Conservation (phyloP, 1,284 basidiomycete genomes). For the Xerocomus minutiporus region DNA sequence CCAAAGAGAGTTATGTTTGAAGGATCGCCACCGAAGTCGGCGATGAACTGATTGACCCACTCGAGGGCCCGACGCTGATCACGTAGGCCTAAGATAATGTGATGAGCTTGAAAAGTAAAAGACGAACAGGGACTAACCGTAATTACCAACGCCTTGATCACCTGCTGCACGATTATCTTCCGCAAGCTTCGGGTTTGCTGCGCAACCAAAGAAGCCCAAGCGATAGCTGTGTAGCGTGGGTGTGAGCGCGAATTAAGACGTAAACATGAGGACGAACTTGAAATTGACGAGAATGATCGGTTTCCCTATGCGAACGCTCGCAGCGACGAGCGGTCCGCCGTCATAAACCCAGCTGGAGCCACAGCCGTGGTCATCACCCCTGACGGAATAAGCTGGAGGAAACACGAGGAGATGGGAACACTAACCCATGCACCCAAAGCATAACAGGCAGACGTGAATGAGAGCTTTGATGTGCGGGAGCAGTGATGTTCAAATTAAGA, state of each 20-base stretch:
- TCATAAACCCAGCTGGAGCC: slow-evolving; percentile 75
- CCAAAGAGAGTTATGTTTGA: slow-evolving; percentile 69
- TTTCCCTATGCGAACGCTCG: slow-evolving; percentile 55
- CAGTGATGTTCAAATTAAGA: slow-evolving; percentile 72
- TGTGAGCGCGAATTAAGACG: slow-evolving; percentile 17
- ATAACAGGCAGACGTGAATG: slow-evolving; percentile 63
- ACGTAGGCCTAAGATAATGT: slow-evolving; percentile 46
- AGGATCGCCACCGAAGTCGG: slow-evolving; percentile 69
- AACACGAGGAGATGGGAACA: slow-evolving; percentile 11
- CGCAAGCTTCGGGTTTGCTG: slow-evolving; percentile 55
- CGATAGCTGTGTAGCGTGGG: slow-evolving; percentile 50
- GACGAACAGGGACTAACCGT: slow-evolving; percentile 42
- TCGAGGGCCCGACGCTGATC: slow-evolving; percentile 68
- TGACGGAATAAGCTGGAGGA: slow-evolving; percentile 29
- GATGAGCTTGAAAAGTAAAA: slow-evolving; percentile 2
- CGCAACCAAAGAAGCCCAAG: slow-evolving; percentile 70
- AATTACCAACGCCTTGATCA: slow-evolving; percentile 72
- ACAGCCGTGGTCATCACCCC: slow-evolving; percentile 64
- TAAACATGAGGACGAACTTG: slow-evolving; percentile 50
- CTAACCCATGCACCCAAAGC: slow-evolving; percentile 76
- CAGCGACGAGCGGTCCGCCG: slow-evolving; percentile 61
- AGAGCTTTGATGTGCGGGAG: slow-evolving; percentile 50
- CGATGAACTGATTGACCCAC: slow-evolving; percentile 65
- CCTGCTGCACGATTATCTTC: slow-evolving; percentile 61
- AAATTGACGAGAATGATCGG: slow-evolving; percentile 69